Base-by-base conservation (phyloP, 1,284 basidiomycete genomes). In the Ustilago bromivora region DNA sequence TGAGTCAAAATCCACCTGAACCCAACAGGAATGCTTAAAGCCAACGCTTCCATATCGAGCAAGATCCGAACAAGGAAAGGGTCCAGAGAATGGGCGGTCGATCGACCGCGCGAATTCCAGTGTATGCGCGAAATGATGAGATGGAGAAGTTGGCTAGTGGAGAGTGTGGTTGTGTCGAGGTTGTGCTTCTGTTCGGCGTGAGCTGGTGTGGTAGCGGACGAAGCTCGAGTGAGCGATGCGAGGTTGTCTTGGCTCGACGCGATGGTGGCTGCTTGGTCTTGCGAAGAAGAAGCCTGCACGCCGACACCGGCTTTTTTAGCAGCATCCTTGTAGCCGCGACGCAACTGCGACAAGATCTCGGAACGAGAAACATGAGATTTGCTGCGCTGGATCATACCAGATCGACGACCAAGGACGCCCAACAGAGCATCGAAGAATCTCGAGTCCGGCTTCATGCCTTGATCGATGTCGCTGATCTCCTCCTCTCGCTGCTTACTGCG, bases 341-440 rank as follows among this genome's bases (percentile, higher is more conserved):
- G 65, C 32, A 67, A 61, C 55, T 71, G 61, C 5, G 62, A 43
- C 54, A 72, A 35, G 2, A 32, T 51, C 15, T 61, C 61, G 0
- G 73, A 70, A 4, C 60, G 73, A 4, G 64, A 57, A 4, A n/a
- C n/a, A 23, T 76, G 38, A n/a, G 28, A 62, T 31, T 38, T 53
- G 56, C 68, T 65, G 46, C 69, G 68, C 47, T 58, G 59, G 1
- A 60, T 23, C 73, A 76, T 76, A 2, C 68, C 73, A 4, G 58
- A 6, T 7, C 71, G 63, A n/a, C 65, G 67, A 36, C 76, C 72
- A 57, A 78, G 66, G 35, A 75, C 59, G 43, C 58, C 60, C 46
- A 78, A 47, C 3, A 78, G 6, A 10, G 68, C 69, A 57, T 75
- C 68, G 46, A 56, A 78, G 58, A 78, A 75, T 9, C 63, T 54